phyloP scores from a whole-genome alignment of 2,329 filamentous ascomycete species.

The Rutstroemia sp. region DNA sequence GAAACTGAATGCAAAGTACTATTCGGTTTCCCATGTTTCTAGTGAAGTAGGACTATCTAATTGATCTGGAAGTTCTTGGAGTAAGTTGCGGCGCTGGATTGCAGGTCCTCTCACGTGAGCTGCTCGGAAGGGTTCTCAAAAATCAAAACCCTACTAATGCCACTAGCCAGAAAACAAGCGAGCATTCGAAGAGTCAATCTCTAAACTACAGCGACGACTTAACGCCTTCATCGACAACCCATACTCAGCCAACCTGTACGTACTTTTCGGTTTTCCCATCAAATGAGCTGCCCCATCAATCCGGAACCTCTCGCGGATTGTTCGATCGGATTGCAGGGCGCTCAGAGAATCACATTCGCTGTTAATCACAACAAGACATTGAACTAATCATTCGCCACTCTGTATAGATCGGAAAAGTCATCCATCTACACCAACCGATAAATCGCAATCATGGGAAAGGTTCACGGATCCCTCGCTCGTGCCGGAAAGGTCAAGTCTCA shows the following conservation, averaged over 20 bases:
- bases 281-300: background rate
- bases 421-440: conserved; percentile 24
- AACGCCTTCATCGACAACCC: conserved; percentile 3
- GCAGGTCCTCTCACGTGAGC: background rate
- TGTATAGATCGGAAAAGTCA: conserved; percentile 23
- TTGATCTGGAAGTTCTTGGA: background rate
- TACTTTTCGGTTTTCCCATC: background rate
- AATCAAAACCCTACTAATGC: conserved; percentile 1
- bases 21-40: too few relatives aligned
- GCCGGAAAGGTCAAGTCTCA: conserved; percentile 98
- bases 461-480: conserved; percentile 91
- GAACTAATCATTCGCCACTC: conserved; percentile 14
- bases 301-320: background rate
- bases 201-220: background rate
- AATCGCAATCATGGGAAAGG: conserved; percentile 73
- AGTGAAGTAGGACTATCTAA: background rate
- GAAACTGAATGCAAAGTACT: too few relatives aligned
- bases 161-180: conserved; percentile 1
- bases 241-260: conserved; percentile 8
- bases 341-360: background rate
- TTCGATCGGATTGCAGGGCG: background rate
- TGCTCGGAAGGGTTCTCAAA: background rate
- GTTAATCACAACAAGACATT: background rate
- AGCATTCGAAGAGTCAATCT: background rate
- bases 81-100: background rate